Percentiles rank a stretch among this genome's conserved stretches.
phyloP scores from a whole-genome alignment of 768 basidiomycete genomes.

The Pulveroboletus frians region DNA sequence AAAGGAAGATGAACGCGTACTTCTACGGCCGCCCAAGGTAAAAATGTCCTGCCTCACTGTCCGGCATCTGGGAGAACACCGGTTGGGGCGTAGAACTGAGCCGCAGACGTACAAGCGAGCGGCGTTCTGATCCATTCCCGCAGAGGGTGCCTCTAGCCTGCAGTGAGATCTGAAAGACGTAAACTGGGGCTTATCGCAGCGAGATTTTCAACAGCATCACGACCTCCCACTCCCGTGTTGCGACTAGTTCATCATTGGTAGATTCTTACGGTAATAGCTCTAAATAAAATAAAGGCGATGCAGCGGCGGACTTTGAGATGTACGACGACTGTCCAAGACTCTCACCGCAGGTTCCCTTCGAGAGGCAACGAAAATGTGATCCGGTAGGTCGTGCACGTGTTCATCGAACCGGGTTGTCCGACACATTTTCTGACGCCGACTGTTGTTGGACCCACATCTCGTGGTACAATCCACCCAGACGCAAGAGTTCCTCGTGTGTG shows the following conservation, averaged over 20 bases:
- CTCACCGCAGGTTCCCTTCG: background rate
- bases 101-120: no score
- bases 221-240: background rate
- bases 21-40: no score
- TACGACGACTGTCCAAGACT: background rate
- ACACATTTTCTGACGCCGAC: slow-evolving; percentile 36
- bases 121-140: background rate
- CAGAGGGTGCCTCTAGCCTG: no score
- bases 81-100: no score
- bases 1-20: no score
- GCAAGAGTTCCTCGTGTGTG: slow-evolving; percentile 83
- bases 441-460: slow-evolving; percentile 84
- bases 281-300: no score
- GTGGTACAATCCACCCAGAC: slow-evolving; percentile 62
- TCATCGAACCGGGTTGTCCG: slow-evolving; percentile 12
- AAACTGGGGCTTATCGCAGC: background rate
- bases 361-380: background rate
- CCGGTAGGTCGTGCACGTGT: background rate
- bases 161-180: background rate
- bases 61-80: no score
- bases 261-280: background rate
- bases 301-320: background rate
- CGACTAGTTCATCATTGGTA: background rate
- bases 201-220: no score
- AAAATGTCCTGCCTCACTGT: no score